Percentiles rank a stretch among this genome's conserved stretches.
phyloP scores from a whole-genome alignment of 2,329 filamentous ascomycete genomes.

The Teratosphaeria viscida region DNA sequence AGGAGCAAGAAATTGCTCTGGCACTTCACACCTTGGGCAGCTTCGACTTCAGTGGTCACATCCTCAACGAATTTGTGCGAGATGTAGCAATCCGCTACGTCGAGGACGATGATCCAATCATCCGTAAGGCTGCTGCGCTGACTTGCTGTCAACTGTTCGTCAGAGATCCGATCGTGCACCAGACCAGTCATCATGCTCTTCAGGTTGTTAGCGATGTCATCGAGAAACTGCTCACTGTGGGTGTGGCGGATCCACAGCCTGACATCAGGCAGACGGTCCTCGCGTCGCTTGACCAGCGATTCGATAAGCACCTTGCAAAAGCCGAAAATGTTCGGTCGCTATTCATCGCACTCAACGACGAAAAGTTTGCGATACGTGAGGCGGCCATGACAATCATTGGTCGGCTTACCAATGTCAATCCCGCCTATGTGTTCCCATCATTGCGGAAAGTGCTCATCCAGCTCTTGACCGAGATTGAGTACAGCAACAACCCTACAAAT shows the following conservation, averaged over 20 bases:
- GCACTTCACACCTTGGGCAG: conserved; percentile 93
- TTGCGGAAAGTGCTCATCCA: conserved; percentile 91
- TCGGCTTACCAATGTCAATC: conserved; percentile 79
- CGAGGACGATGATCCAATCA: conserved; percentile 87
- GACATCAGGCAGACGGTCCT: conserved; percentile 84
- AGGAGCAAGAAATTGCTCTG: conserved; percentile 80
- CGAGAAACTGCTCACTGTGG: conserved; percentile 88
- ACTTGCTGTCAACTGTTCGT: conserved; percentile 98
- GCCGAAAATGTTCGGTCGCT: conserved; percentile 94
- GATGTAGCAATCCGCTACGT: conserved; percentile 98
- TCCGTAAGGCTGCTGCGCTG: conserved; percentile 84
- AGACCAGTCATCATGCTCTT: conserved; percentile 92
- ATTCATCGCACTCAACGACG: conserved; percentile 92
- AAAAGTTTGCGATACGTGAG: conserved; percentile 83
- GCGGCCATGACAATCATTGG: conserved; percentile 95
- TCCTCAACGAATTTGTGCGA: conserved; percentile 95
- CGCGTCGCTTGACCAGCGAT: conserved; percentile 79
- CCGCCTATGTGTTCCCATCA: conserved; percentile 94
- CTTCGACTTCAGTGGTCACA: conserved; percentile 86
- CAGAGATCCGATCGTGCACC: conserved; percentile 91
- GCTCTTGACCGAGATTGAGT: conserved; percentile 89
- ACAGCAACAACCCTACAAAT: conserved; percentile 84
- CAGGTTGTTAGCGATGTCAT: conserved; percentile 98
- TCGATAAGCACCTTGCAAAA: conserved; percentile 92
- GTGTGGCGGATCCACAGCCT: conserved; percentile 79